These are phyloP conservation scores for Pythium dissimile DNA, from an alignment of 352 stramenopile genomes.

Conservation along the genomic window DNA sequence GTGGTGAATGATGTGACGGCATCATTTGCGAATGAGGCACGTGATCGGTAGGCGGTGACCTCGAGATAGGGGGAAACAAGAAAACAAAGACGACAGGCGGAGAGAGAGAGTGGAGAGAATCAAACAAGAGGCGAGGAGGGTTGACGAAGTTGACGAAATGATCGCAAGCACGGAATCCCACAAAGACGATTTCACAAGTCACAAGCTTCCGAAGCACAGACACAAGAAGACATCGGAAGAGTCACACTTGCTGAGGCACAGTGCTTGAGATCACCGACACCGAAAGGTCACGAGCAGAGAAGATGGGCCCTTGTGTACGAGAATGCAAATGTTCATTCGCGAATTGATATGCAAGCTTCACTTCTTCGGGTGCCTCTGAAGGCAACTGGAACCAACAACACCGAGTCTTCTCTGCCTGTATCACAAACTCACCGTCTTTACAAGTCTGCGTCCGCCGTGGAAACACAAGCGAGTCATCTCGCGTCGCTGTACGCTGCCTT, in stretches of 20 bases:
- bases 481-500: too few species aligned
- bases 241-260: too few species aligned
- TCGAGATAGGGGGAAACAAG: too few species aligned
- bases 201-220: background rate
- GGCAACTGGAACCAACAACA: background rate
- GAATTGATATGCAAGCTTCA: slow-evolving; percentile 16
- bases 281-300: background rate
- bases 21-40: too few species aligned
- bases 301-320: background rate
- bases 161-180: background rate
- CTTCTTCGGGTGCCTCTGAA: slow-evolving; percentile 1
- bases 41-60: too few species aligned
- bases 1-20: background rate
- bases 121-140: too few species aligned
- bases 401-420: background rate
- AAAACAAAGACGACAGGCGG: too few species aligned
- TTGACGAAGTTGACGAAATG: background rate
- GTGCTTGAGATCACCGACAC: background rate
- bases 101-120: too few species aligned
- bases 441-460: too few species aligned
- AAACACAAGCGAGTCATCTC: too few species aligned
- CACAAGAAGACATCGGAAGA: slow-evolving; percentile 10
- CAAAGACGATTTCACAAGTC: background rate
- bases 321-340: slow-evolving; percentile 7
- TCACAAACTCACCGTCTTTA: background rate